A percentile compares a stretch with the other conserved stretches of the same genome.
phyloP scores from a whole-genome alignment of 768 basidiomycete species.

The Phylloporus scabripes region DNA sequence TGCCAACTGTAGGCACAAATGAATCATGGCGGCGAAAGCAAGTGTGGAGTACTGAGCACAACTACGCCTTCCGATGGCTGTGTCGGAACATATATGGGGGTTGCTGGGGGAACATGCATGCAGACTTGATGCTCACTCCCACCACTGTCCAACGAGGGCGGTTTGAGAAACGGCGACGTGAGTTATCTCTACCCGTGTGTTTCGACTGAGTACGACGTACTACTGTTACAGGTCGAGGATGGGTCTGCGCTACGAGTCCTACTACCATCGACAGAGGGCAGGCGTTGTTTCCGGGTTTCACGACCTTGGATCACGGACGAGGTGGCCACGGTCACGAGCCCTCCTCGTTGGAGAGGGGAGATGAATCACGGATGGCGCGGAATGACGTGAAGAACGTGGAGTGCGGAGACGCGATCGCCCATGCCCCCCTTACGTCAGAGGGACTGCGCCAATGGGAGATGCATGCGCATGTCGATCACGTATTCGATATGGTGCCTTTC shows the following conservation, averaged over 20 bases:
- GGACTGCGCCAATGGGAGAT: slow-evolving; percentile 26
- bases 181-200: background rate
- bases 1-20: no score
- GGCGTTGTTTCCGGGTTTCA: slow-evolving; percentile 20
- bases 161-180: slow-evolving; percentile 21
- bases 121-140: slow-evolving; percentile 20
- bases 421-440: slow-evolving; percentile 27
- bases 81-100: slow-evolving; percentile 15
- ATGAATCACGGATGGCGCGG: slow-evolving; percentile 1
- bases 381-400: slow-evolving; percentile 11
- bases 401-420: slow-evolving; percentile 29
- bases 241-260: slow-evolving; percentile 33
- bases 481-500: slow-evolving; percentile 47
- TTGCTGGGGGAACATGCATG: slow-evolving; percentile 8
- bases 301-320: slow-evolving; percentile 30
- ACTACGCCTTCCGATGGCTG: slow-evolving; percentile 7
- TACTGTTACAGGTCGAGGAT: slow-evolving; percentile 27
- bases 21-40: background rate
- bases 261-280: slow-evolving; percentile 12
- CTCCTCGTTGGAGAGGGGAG: slow-evolving; percentile 3
- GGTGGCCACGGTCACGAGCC: slow-evolving; percentile 16
- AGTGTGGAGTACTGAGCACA: background rate
- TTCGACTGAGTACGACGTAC: background rate
- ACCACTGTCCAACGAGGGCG: slow-evolving; percentile 16
- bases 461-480: slow-evolving; percentile 39